phyloP scores from a whole-genome alignment of 768 basidiomycete genomes.

The Hortiboletus campestris region DNA sequence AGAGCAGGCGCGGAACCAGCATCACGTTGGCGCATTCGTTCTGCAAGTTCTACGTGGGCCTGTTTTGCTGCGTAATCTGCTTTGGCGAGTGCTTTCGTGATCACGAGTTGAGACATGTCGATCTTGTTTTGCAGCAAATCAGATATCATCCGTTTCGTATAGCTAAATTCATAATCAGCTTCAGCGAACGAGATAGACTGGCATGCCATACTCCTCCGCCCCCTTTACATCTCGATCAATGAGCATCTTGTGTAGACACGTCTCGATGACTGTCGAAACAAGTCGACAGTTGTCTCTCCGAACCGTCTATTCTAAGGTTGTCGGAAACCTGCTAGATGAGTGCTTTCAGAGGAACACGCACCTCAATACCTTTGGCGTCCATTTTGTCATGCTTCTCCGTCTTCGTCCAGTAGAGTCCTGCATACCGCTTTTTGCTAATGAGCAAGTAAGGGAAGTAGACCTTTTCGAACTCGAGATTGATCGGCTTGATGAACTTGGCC shows the following conservation, averaged over 20 bases:
- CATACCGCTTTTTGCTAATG: slow-evolving; percentile 98
- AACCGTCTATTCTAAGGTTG: slow-evolving; percentile 65
- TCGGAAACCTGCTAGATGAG: not conserved
- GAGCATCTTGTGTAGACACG: slow-evolving; percentile 96
- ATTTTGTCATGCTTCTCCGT: slow-evolving; percentile 97
- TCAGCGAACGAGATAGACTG: slow-evolving; percentile 3
- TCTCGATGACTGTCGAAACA: slow-evolving; percentile 97
- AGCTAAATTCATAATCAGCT: slow-evolving; percentile 48
- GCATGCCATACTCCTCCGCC: slow-evolving; percentile 74
- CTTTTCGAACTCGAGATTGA: slow-evolving; percentile 99
- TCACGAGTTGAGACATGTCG: slow-evolving; percentile 99
- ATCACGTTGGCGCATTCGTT: slow-evolving; percentile 94
- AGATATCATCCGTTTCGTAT: slow-evolving; percentile 89
- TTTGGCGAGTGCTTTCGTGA: slow-evolving; percentile 95
- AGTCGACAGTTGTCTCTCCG: slow-evolving; percentile 98
- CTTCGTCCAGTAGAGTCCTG: slow-evolving; percentile 96
- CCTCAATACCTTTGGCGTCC: slow-evolving; percentile 99
- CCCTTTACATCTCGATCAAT: slow-evolving; percentile 93
- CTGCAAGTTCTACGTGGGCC: slow-evolving; percentile 94
- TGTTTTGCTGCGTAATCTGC: slow-evolving; percentile 92
- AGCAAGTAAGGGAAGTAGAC: slow-evolving; percentile 98
- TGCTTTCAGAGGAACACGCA: slow-evolving; percentile 32
- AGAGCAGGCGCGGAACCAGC: slow-evolving; percentile 97
- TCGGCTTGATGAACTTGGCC: slow-evolving; percentile 86
- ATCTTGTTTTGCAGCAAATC: slow-evolving; percentile 95